A percentile compares a stretch with the other conserved stretches of the same genome.
These are phyloP conservation scores for Leccinellum luteum DNA, from an alignment of 768 basidiomycete genomes.

Conservation along the genomic window DNA sequence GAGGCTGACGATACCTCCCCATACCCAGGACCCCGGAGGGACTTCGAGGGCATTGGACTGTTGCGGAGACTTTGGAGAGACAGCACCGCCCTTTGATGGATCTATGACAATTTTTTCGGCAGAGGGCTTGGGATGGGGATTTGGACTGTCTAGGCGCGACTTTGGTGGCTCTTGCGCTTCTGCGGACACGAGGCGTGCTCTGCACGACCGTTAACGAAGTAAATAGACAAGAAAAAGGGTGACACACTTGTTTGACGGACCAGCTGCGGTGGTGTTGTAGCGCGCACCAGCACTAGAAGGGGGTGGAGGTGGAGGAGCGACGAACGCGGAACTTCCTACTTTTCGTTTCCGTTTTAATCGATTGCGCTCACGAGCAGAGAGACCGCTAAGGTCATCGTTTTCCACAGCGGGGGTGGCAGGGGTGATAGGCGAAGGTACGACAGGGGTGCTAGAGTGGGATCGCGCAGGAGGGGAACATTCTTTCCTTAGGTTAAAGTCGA, in stretches of 20 bases:
- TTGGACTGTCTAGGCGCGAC: conserved; percentile 61
- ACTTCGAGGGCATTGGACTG: conserved; percentile 79
- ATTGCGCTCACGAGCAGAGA: conserved; percentile 93
- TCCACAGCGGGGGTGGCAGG: conserved; percentile 37
- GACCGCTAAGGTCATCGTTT: conserved; percentile 43
- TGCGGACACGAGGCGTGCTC: conserved; percentile 69
- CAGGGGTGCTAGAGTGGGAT: conserved; percentile 45
- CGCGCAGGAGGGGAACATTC: conserved; percentile 41
- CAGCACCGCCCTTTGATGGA: conserved; percentile 81
- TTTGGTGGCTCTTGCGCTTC: conserved; percentile 51
- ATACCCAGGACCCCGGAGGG: conserved; percentile 73
- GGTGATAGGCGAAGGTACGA: conserved; percentile 48
- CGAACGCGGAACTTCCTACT: conserved; percentile 78
- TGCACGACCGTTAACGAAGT: conserved; percentile 27
- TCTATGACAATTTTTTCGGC: conserved; percentile 73
- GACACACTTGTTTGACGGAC: conserved; percentile 58
- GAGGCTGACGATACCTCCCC: conserved; percentile 79
- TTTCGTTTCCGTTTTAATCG: conserved; percentile 94
- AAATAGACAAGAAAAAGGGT: neutral
- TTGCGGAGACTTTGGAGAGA: conserved; percentile 73
- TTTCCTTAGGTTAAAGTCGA: conserved; percentile 39
- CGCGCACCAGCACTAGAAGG: conserved; percentile 58
- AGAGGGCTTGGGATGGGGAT: conserved; percentile 36
- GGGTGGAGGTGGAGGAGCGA: conserved; percentile 63
- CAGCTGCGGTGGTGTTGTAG: conserved; percentile 56